phyloP scores from a whole-genome alignment of 75 land plant genomes.

The Picea sitchensis region DNA sequence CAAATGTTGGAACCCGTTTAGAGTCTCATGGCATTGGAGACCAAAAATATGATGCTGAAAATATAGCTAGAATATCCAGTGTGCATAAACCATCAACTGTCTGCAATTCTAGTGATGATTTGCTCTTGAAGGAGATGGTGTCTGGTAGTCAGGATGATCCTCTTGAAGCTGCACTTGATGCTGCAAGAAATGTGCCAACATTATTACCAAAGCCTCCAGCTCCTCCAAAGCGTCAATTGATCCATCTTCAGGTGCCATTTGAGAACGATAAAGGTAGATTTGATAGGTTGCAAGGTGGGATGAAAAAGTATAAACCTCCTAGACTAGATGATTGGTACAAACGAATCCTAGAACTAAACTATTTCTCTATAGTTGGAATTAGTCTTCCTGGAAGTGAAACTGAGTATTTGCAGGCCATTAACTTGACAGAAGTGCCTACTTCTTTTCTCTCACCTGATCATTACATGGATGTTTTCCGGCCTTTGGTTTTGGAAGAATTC shows the following conservation, averaged over 20 bases:
- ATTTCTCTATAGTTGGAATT: constrained; percentile 66
- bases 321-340: constrained; percentile 89
- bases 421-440: constrained; percentile 66
- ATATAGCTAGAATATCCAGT: not conserved
- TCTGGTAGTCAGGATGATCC: constrained; percentile 39
- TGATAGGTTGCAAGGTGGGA: constrained; percentile 23
- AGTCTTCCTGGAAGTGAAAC: constrained; percentile 30
- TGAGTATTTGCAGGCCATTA: constrained; percentile 16
- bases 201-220: constrained; percentile 18
- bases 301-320: constrained; percentile 58
- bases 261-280: constrained; percentile 22
- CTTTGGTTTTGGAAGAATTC: constrained; percentile 93
- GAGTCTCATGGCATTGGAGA: not conserved
- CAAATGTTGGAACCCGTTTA: not conserved
- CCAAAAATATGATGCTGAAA: not conserved
- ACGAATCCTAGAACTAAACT: constrained; percentile 71
- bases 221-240: constrained; percentile 50
- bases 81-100: not conserved
- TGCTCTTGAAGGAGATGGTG: constrained; percentile 40
- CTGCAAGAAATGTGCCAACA: constrained; percentile 15
- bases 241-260: constrained; percentile 61
- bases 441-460: constrained; percentile 62
- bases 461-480: constrained; percentile 79
- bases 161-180: constrained; percentile 35
- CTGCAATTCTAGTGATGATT: constrained; percentile 5